A percentile compares a stretch with the other conserved stretches of the same genome.
phyloP scores from a whole-genome alignment of 1,284 basidiomycete genomes.

The Papiliotrema fonsecae region DNA sequence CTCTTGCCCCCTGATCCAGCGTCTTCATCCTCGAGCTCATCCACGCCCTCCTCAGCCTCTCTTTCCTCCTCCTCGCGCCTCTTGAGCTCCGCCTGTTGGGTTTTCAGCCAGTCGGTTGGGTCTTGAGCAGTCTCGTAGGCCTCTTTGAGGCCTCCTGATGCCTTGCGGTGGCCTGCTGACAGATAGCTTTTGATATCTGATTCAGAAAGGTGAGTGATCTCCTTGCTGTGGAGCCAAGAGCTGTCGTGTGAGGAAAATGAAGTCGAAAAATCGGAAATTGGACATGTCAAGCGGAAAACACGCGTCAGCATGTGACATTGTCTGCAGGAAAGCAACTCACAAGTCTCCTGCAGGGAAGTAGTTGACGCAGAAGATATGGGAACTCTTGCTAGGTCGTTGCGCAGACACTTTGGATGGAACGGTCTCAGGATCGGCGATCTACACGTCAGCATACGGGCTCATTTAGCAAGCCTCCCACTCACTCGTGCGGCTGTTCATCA shows the following conservation, averaged over 20 bases:
- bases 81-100: conserved; percentile 54
- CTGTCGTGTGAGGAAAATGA: conserved; percentile 38
- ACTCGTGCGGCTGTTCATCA: conserved; percentile 27
- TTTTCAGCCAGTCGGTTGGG: conserved; percentile 62
- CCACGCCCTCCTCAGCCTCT: conserved; percentile 57
- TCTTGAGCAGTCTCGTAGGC: conserved; percentile 81
- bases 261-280: not conserved
- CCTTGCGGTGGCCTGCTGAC: conserved; percentile 63
- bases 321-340: conserved; percentile 55
- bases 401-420: conserved; percentile 31
- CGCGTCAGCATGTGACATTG: not conserved
- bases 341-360: conserved; percentile 66
- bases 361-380: conserved; percentile 33
- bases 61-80: conserved; percentile 58
- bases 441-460: not conserved
- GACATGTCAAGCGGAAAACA: not conserved
- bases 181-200: conserved; percentile 83
- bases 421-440: conserved; percentile 39
- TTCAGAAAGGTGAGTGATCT: conserved; percentile 69
- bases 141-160: conserved; percentile 65
- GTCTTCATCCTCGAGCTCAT: conserved; percentile 55
- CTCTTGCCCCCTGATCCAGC: conserved; percentile 54
- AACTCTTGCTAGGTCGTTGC: conserved; percentile 30
- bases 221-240: conserved; percentile 77
- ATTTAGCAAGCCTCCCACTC: conserved; percentile 8